phyloP scores from a whole-genome alignment of 2,329 filamentous ascomycete species.

The Fusarium xylarioides region DNA sequence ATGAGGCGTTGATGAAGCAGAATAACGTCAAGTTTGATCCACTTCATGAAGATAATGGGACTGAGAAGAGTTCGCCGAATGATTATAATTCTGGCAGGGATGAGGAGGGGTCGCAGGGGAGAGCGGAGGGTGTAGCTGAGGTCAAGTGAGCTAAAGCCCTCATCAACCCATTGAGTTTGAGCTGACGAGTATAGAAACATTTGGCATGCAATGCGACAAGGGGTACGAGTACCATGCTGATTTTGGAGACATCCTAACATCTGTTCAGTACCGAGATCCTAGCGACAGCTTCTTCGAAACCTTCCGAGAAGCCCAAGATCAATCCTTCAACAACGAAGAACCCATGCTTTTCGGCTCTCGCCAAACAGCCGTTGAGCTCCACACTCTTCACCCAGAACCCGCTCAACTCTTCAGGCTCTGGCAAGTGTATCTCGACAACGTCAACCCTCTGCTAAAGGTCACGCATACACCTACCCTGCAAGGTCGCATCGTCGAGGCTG shows the following conservation, averaged over 20 bases:
- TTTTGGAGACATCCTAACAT: no score
- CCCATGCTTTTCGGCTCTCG: constrained; percentile 62
- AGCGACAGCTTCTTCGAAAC: constrained; percentile 21
- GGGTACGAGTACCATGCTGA: neutral
- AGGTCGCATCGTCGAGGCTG: constrained; percentile 59
- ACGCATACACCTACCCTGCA: constrained; percentile 66
- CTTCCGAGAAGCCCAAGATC: constrained; percentile 58
- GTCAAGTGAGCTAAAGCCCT: constrained; percentile 14
- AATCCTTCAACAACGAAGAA: constrained; percentile 53
- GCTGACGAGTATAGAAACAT: neutral
- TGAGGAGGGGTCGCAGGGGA: neutral
- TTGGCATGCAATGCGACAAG: constrained; percentile 16
- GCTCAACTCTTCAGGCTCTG: constrained; percentile 60
- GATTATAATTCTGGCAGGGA: constrained; percentile 16
- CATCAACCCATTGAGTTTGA: fast-evolving
- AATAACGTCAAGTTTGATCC: constrained; percentile 65
- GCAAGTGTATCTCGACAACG: constrained; percentile 67
- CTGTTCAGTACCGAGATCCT: neutral
- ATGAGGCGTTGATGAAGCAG: constrained; percentile 64
- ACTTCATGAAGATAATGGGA: constrained; percentile 39
- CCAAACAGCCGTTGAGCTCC: constrained; percentile 53
- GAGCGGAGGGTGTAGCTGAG: constrained; percentile 10
- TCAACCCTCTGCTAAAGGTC: constrained; percentile 67
- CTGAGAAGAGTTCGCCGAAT: neutral
- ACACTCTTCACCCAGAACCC: constrained; percentile 59